Evolutionary conservation across 331 rosid species (phyloP).

Genomic region (Malus hybrid): DNA sequence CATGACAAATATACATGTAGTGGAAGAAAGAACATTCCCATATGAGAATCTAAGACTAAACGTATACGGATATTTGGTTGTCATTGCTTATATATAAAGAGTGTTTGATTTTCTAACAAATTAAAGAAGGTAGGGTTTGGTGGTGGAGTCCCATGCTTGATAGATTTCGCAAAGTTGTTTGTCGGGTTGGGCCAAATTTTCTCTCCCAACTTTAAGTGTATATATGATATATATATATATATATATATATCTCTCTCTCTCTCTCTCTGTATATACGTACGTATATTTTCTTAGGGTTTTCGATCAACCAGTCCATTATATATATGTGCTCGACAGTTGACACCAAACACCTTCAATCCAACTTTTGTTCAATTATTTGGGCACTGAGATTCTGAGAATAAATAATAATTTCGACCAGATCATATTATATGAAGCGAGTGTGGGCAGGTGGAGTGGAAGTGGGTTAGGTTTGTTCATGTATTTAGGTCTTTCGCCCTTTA

Average conservation of each 20-base stretch:
- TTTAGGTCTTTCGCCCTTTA: not conserved
- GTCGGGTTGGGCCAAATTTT: conserved; percentile 32
- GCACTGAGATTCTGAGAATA: not conserved
- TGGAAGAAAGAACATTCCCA: not conserved
- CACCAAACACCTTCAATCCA: not conserved
- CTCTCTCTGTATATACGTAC: not conserved
- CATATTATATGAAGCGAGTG: not conserved
- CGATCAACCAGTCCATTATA: not conserved
- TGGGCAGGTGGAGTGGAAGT: conserved; percentile 10
- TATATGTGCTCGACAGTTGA: not conserved
- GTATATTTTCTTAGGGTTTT: not conserved
- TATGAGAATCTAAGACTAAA: not conserved
- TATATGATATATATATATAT: no score
- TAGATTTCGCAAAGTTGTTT: conserved; percentile 41
- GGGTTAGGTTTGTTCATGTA: conserved; percentile 12
- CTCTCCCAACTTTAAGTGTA: not conserved
- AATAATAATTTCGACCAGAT: not conserved
- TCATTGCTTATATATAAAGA: not conserved
- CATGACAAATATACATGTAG: conserved; percentile 21
- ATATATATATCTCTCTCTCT: conserved; percentile 4
- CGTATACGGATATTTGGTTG: not conserved
- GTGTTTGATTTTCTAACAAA: not conserved
- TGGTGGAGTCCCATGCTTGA: conserved; percentile 13
- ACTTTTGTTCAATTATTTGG: not conserved
- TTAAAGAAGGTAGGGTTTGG: conserved; percentile 13